Evolutionary conservation across 495 filamentous ascomycete genomes (phyloP).

Genomic region (Apiosordaria backusii): DNA sequence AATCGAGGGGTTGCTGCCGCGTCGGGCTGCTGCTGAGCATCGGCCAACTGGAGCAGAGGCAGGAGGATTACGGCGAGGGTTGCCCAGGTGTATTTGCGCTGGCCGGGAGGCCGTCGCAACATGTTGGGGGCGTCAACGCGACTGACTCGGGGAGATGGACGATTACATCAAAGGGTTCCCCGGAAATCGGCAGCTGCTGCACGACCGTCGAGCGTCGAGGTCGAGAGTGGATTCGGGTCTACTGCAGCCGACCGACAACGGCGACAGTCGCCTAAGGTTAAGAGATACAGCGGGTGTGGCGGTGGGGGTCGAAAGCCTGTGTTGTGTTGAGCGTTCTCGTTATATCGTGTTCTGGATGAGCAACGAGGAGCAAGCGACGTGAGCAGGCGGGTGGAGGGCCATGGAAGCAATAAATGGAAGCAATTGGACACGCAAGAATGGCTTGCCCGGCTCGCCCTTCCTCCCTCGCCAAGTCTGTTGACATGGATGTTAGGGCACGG

Average conservation of each 20-base stretch:
- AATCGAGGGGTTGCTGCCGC: constrained; percentile 26
- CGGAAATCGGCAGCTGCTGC: constrained; percentile 8
- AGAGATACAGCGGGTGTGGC: too few species aligned
- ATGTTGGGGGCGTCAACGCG: constrained; percentile 49
- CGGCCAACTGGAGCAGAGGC: constrained; percentile 49
- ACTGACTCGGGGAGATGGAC: constrained; percentile 23
- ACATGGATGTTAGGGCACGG: constrained; percentile 11
- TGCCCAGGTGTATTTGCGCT: constrained; percentile 46
- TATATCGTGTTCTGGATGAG: neutral
- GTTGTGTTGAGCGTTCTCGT: too few species aligned
- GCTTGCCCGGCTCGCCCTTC: neutral
- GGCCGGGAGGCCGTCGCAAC: constrained; percentile 55
- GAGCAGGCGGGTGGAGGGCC: constrained; percentile 8
- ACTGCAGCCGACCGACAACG: neutral
- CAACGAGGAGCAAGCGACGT: constrained; percentile 3
- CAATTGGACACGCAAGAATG: constrained; percentile 18
- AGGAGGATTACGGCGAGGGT: constrained; percentile 48
- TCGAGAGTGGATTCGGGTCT: constrained; percentile 10
- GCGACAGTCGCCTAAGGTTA: too few species aligned
- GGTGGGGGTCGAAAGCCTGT: too few species aligned
- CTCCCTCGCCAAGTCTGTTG: constrained; percentile 1
- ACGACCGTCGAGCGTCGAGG: neutral
- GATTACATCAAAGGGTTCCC: constrained; percentile 26
- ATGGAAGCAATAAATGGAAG: constrained; percentile 30
- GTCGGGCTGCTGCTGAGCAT: constrained; percentile 59